These are phyloP conservation scores for Fusarium napiforme DNA, from an alignment of 2,329 filamentous ascomycete genomes.

Conservation along the genomic window DNA sequence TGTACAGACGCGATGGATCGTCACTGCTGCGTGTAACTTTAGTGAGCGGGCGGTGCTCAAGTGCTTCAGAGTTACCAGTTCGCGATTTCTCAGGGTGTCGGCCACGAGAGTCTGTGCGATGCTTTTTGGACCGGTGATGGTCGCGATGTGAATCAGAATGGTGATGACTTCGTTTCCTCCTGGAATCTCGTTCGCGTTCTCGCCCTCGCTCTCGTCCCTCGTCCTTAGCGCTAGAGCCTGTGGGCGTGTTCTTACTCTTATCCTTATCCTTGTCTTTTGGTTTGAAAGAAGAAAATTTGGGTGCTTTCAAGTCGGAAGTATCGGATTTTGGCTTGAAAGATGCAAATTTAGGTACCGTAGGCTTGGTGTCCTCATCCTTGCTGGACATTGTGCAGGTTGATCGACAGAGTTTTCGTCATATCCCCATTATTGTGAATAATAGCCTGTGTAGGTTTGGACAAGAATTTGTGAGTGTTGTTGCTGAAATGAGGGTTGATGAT, in stretches of 20 bases:
- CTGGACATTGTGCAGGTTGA: conserved; percentile 43
- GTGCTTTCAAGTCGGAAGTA: conserved; percentile 48
- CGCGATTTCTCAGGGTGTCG: conserved; percentile 16
- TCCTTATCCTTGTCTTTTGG: conserved; percentile 48
- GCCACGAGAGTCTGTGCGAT: conserved; percentile 29
- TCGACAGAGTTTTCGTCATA: conserved; percentile 21
- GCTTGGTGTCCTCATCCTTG: conserved; percentile 38
- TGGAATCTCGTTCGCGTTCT: conserved; percentile 33
- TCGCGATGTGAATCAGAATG: conserved; percentile 30
- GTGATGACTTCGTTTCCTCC: conserved; percentile 35
- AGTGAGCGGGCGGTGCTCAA: conserved; percentile 9
- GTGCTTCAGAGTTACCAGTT: conserved; percentile 9
- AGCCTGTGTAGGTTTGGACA: no score
- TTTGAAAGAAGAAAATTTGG: conserved; percentile 81
- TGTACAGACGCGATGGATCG: conserved; percentile 55
- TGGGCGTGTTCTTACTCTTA: conserved; percentile 51
- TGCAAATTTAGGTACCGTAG: conserved; percentile 72
- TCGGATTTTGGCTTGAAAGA: conserved; percentile 68
- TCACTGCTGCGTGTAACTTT: conserved; percentile 10
- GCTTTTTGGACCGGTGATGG: conserved; percentile 30
- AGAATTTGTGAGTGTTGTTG: neutral
- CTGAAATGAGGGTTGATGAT: neutral
- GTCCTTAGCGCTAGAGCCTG: conserved; percentile 24
- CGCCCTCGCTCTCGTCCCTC: conserved; percentile 29
- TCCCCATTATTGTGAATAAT: neutral